Evolutionary conservation across 106 monocot genomes (phyloP).

Genomic region (Acanthochlamys bracteata): DNA sequence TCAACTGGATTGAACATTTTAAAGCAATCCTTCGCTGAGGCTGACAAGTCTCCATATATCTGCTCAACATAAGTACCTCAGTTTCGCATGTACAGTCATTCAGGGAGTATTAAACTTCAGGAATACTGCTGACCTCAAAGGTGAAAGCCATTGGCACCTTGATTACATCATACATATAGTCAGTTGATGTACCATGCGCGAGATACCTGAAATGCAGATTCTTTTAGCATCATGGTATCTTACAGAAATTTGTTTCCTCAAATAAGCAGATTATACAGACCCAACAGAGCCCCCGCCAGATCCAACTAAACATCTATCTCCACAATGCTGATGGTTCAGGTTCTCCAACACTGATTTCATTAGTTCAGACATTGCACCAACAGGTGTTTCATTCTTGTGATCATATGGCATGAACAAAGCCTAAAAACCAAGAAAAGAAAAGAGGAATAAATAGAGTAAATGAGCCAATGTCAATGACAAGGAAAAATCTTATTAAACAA

Average conservation of each 20-base stretch:
- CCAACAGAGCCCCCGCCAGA: slow-evolving; percentile 93
- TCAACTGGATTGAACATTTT: slow-evolving; percentile 96
- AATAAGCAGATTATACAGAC: slow-evolving; percentile 29
- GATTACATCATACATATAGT: slow-evolving; percentile 79
- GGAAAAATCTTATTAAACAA: not conserved
- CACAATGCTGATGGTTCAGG: slow-evolving; percentile 64
- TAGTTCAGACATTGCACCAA: slow-evolving; percentile 28
- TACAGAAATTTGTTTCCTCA: not conserved
- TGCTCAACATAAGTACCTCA: slow-evolving; percentile 16
- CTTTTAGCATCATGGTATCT: not conserved
- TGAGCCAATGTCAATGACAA: no score
- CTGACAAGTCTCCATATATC: slow-evolving; percentile 80
- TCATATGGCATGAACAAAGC: slow-evolving; percentile 98
- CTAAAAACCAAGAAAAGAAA: slow-evolving; percentile 21
- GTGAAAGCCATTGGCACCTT: slow-evolving; percentile 90
- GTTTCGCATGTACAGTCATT: not conserved
- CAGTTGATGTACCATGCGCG: slow-evolving; percentile 94
- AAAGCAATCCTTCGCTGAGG: slow-evolving; percentile 76
- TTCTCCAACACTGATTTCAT: slow-evolving; percentile 69
- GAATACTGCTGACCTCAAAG: slow-evolving; percentile 59
- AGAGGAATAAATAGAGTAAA: not conserved
- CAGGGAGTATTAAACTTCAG: not conserved
- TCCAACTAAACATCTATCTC: slow-evolving; percentile 68
- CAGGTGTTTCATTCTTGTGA: slow-evolving; percentile 83
- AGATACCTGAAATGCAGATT: slow-evolving; percentile 55